A percentile compares a stretch with the other conserved stretches of the same genome.
phyloP scores from a whole-genome alignment of 208 protist species.

The Tritrichomonas foetus region DNA sequence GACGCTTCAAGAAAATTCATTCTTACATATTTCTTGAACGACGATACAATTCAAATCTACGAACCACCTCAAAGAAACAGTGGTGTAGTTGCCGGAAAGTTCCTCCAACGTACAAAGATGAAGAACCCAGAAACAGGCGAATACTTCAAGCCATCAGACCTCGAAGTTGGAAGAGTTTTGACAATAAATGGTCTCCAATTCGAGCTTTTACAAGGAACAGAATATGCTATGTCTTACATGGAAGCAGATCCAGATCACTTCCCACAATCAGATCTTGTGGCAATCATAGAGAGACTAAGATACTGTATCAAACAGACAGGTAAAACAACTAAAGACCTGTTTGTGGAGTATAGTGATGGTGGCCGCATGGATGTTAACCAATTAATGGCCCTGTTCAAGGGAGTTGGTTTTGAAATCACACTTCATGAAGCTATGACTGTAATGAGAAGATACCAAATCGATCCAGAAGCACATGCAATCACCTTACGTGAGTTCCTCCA shows the following conservation, averaged over 20 bases:
- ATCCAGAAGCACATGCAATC: background rate
- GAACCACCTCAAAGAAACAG: constrained; percentile 45
- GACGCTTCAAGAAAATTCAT: constrained; percentile 45
- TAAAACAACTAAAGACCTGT: background rate
- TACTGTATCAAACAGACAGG: background rate
- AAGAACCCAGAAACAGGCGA: constrained; percentile 42
- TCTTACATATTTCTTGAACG: constrained; percentile 45
- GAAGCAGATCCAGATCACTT: constrained; percentile 28
- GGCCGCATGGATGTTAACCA: background rate
- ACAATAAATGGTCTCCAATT: background rate
- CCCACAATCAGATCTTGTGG: background rate
- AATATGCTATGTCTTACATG: constrained; percentile 17
- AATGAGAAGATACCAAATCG: background rate
- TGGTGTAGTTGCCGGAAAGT: constrained; percentile 51
- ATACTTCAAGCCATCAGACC: constrained; percentile 37
- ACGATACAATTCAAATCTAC: constrained; percentile 44
- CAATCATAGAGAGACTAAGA: background rate
- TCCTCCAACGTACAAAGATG: constrained; percentile 45
- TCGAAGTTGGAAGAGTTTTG: background rate
- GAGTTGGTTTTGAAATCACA: background rate
- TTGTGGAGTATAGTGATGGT: background rate
- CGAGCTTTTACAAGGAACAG: background rate
- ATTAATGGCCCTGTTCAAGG: background rate
- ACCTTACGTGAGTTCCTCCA: background rate
- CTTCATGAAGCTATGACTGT: background rate